These are phyloP conservation scores for Tricholoma matsutake DNA, from an alignment of 768 basidiomycete genomes.

Conservation along the genomic window DNA sequence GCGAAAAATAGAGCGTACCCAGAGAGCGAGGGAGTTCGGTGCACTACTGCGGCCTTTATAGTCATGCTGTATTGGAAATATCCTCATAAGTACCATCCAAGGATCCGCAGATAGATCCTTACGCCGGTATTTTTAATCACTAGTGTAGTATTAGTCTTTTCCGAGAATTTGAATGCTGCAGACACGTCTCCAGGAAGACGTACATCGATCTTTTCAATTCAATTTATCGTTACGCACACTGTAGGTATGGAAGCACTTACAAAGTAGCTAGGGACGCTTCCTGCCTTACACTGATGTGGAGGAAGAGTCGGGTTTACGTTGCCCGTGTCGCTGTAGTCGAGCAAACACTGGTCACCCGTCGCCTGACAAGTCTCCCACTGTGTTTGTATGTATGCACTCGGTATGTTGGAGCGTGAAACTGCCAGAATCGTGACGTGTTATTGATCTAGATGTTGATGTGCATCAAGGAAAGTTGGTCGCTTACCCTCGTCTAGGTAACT, in stretches of 20 bases:
- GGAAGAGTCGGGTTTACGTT: conserved; percentile 22
- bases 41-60: conserved; percentile 48
- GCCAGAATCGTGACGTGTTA: not conserved
- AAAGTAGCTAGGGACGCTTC: conserved; percentile 37
- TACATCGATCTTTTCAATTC: conserved; percentile 30
- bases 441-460: not conserved
- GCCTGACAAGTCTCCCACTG: conserved; percentile 59
- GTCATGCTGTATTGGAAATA: conserved; percentile 35
- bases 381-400: conserved; percentile 32
- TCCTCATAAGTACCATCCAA: not conserved
- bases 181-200: conserved; percentile 35
- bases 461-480: not conserved
- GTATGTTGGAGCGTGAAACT: conserved; percentile 20
- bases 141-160: conserved; percentile 35
- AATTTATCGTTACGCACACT: not conserved
- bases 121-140: conserved; percentile 54
- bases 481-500: conserved; percentile 21
- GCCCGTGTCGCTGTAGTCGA: conserved; percentile 36
- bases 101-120: conserved; percentile 13
- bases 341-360: conserved; percentile 42
- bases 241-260: conserved; percentile 23
- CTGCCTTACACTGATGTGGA: conserved; percentile 30
- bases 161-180: conserved; percentile 44
- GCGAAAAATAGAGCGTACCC: conserved; percentile 29
- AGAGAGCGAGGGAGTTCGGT: conserved; percentile 39